phyloP scores from a whole-genome alignment of 2,329 filamentous ascomycete species.

The Cladophialophora immunda region DNA sequence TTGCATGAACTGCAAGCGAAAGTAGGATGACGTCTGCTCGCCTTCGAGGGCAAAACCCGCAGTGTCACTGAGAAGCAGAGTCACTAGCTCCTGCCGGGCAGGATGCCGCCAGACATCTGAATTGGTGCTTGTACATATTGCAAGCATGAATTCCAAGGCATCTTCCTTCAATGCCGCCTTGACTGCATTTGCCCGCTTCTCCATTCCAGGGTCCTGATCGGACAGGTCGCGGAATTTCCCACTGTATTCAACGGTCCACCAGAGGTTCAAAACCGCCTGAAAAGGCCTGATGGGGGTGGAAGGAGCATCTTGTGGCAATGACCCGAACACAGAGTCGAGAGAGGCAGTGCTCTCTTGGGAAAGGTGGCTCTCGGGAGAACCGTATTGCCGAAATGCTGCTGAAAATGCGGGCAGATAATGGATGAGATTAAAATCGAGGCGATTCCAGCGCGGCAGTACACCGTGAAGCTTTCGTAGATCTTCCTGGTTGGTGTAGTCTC shows the following conservation, averaged over 20 bases:
- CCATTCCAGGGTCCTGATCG: constrained; percentile 59
- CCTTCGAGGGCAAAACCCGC: constrained; percentile 71
- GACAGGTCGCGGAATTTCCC: constrained; percentile 82
- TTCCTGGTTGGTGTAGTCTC: constrained; percentile 71
- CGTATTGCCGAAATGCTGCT: constrained; percentile 78
- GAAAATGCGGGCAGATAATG: constrained; percentile 85
- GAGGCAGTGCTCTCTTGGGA: constrained; percentile 46
- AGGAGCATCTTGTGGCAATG: constrained; percentile 52
- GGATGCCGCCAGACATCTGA: constrained; percentile 87
- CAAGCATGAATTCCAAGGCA: constrained; percentile 89
- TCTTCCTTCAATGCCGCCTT: constrained; percentile 83
- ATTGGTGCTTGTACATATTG: constrained; percentile 81
- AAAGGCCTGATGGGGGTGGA: constrained; percentile 68
- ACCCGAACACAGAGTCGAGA: constrained; percentile 62
- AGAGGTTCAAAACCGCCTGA: constrained; percentile 78
- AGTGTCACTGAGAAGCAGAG: constrained; percentile 83
- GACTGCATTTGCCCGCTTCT: constrained; percentile 76
- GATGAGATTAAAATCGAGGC: constrained; percentile 76
- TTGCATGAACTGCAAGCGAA: constrained; percentile 77
- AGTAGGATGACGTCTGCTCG: constrained; percentile 73
- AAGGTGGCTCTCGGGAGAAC: constrained; percentile 58
- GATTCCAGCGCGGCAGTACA: constrained; percentile 69
- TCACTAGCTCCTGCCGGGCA: constrained; percentile 80
- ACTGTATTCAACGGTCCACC: constrained; percentile 94
- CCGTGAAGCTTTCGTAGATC: constrained; percentile 79